Conservation (phyloP, 2,329 filamentous ascomycete genomes). For the Ophiocordyceps australis region DNA sequence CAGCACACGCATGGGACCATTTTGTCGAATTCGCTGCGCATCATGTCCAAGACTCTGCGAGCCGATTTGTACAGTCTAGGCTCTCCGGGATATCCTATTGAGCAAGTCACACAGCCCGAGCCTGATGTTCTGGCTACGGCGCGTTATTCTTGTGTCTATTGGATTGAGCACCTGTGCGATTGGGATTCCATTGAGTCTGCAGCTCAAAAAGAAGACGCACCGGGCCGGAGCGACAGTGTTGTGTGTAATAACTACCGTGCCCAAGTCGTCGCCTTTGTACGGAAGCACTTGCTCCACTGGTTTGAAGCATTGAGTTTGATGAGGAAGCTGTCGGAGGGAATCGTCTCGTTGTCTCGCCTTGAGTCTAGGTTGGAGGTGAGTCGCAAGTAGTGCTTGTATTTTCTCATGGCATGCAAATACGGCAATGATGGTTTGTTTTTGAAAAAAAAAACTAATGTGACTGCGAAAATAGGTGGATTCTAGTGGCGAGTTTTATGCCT, state of each 20-base stretch:
- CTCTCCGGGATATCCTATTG: constrained; percentile 1
- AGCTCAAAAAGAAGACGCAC: neutral
- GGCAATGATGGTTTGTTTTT: too few relatives aligned
- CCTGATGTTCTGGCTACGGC: constrained; percentile 3
- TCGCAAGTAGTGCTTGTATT: neutral
- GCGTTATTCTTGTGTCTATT: constrained; percentile 4
- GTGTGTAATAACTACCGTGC: neutral
- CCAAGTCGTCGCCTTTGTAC: constrained; percentile 2
- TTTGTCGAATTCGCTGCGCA: neutral
- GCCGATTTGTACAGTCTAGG: constrained; percentile 10
- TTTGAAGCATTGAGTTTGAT: constrained; percentile 5
- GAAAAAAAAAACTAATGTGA: too few relatives aligned
- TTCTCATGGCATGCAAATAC: neutral
- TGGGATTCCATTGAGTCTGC: neutral
- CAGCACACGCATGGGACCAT: neutral
- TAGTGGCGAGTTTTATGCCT: neutral
- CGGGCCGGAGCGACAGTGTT: too few relatives aligned
- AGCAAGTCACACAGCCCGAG: neutral
- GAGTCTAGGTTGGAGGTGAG: neutral
- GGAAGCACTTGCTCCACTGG: constrained; percentile 5
- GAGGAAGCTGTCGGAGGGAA: neutral
- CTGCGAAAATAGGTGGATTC: neutral
- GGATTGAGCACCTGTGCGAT: constrained; percentile 3
- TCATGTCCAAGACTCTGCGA: neutral
- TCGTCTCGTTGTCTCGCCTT: neutral